phyloP scores from a whole-genome alignment of 805 yeast genomes.

The Ogataea ramenticola region DNA sequence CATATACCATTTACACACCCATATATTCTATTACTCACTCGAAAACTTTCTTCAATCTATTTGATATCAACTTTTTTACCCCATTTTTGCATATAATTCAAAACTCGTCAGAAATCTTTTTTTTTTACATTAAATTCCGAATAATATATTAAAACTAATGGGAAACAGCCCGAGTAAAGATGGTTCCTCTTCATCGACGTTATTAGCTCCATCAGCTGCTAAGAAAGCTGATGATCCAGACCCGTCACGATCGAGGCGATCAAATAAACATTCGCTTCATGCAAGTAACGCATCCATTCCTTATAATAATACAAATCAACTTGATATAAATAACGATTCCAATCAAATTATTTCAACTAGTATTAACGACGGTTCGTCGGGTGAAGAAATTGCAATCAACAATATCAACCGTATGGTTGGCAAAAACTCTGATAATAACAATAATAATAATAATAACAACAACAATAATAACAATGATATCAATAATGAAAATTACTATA shows the following conservation, averaged over 20 bases:
- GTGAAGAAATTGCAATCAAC: background rate
- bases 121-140: background rate
- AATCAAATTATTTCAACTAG: background rate
- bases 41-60: too few species aligned
- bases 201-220: conserved; percentile 26
- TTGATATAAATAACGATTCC: background rate
- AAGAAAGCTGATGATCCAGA: conserved; percentile 25
- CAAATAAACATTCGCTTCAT: conserved; percentile 5
- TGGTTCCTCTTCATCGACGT: conserved; percentile 22
- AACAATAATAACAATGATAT: conserved; percentile 1
- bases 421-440: conserved; percentile 1
- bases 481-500: background rate
- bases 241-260: conserved; percentile 26
- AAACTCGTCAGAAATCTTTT: too few species aligned
- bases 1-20: too few species aligned
- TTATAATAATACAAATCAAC: background rate
- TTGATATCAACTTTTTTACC: too few species aligned
- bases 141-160: conserved; percentile 10
- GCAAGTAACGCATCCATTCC: conserved; percentile 1
- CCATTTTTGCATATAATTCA: too few species aligned
- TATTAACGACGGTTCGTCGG: too few species aligned
- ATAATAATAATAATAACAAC: conserved; percentile 4
- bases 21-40: too few species aligned
- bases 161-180: conserved; percentile 34
- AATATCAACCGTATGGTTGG: background rate